Evolutionary conservation across 2,329 filamentous ascomycete species (phyloP).

Genomic region (Penicillium sp.): DNA sequence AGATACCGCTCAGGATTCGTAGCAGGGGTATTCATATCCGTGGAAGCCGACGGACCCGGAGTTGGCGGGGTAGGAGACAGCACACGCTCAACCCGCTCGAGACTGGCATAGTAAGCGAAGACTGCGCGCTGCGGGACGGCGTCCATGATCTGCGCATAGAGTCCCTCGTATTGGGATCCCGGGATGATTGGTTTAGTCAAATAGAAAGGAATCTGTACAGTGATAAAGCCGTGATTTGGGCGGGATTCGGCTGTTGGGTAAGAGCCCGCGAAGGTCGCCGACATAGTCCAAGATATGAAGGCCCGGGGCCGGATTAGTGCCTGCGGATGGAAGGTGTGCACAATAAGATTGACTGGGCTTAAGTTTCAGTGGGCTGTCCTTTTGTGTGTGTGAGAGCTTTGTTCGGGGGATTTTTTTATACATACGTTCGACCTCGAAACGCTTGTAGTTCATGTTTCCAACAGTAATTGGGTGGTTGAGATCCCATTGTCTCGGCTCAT

Average conservation of each 20-base stretch:
- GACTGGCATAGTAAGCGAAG: conserved; percentile 36
- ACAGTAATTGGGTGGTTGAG: conserved; percentile 8
- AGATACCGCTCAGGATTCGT: conserved; percentile 5
- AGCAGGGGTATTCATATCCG: background rate
- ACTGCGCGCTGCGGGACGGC: conserved; percentile 26
- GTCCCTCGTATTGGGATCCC: background rate
- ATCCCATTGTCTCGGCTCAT: conserved; percentile 13
- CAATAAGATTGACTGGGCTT: conserved; percentile 34
- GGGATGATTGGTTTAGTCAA: background rate
- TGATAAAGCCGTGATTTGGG: conserved; percentile 26
- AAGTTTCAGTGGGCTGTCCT: background rate
- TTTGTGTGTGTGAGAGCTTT: background rate
- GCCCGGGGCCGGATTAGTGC: conserved; percentile 33
- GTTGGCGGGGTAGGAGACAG: background rate
- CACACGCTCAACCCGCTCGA: conserved; percentile 30
- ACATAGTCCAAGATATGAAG: conserved; percentile 35
- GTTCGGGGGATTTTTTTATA: background rate
- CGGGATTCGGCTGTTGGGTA: background rate
- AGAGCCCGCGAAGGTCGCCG: conserved; percentile 26
- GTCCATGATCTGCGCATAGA: conserved; percentile 23
- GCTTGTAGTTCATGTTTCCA: conserved; percentile 19
- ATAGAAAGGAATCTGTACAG: conserved; percentile 34
- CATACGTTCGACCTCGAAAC: conserved; percentile 5
- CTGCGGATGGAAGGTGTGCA: conserved; percentile 36
- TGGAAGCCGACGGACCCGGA: background rate